A percentile compares a stretch with the other conserved stretches of the same genome.
These are phyloP conservation scores for Didymella pomorum DNA, from an alignment of 2,329 filamentous ascomycete species.

Conservation along the genomic window DNA sequence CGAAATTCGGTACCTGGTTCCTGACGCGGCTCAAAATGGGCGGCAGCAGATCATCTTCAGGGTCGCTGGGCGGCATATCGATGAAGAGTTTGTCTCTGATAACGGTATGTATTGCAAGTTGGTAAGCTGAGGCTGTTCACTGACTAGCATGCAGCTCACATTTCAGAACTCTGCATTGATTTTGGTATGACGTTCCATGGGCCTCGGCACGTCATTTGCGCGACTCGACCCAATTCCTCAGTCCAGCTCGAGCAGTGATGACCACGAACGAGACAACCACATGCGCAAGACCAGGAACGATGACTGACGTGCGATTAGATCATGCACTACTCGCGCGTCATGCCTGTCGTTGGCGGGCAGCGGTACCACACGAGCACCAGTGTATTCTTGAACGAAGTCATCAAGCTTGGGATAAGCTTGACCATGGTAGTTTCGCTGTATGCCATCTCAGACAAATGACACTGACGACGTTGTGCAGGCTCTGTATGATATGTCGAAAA, in stretches of 20 bases:
- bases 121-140: constrained; percentile 5
- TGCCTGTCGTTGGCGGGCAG: constrained; percentile 83
- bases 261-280: background rate
- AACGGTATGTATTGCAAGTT: constrained; percentile 59
- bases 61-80: constrained; percentile 61
- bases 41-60: constrained; percentile 19
- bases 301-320: constrained; percentile 62
- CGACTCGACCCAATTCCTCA: constrained; percentile 9
- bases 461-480: constrained; percentile 53
- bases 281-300: background rate
- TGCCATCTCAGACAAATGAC: background rate
- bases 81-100: constrained; percentile 74
- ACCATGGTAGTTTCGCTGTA: constrained; percentile 63
- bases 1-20: background rate
- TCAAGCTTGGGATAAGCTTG: constrained; percentile 87
- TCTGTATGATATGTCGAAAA: constrained; percentile 84
- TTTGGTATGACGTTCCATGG: constrained; percentile 61
- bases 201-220: constrained; percentile 11
- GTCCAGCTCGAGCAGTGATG: background rate
- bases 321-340: constrained; percentile 93
- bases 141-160: constrained; percentile 66
- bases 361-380: constrained; percentile 94
- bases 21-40: constrained; percentile 15
- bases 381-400: constrained; percentile 89
- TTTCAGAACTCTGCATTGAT: constrained; percentile 83